Conservation (phyloP, 306 rosid species). For the Pyrus betulifolia region DNA sequence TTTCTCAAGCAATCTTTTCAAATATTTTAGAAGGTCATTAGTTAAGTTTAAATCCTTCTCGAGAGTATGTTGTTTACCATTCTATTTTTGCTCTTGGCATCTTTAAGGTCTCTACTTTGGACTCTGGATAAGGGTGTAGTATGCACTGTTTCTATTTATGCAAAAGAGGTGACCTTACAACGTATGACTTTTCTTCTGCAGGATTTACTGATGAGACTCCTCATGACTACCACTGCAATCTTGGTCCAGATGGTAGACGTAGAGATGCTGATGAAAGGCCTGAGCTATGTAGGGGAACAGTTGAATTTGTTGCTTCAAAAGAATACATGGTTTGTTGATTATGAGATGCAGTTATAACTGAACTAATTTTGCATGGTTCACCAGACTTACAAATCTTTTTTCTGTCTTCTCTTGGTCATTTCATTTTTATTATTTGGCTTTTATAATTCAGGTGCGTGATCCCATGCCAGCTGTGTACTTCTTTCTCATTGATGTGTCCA, state of each 20-base stretch:
- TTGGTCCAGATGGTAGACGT: conserved; percentile 97
- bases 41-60: not conserved
- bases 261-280: conserved; percentile 98
- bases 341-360: not conserved
- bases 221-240: conserved; percentile 94
- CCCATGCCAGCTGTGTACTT: conserved; percentile 98
- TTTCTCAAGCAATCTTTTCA: not conserved
- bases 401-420: conserved; percentile 1
- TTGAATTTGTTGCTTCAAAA: conserved; percentile 91
- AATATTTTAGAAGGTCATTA: not conserved
- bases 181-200: conserved; percentile 25
- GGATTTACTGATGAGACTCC: conserved; percentile 99
- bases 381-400: not conserved
- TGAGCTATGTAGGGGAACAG: conserved; percentile 94
- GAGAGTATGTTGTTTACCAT: not conserved
- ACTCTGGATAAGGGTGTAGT: not conserved
- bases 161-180: not conserved
- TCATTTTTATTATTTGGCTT: not conserved
- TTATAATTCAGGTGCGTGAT: conserved; percentile 68
- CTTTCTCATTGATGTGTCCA: conserved; percentile 91
- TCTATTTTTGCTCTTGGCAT: not conserved
- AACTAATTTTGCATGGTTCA: not conserved
- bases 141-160: not conserved
- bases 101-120: not conserved
- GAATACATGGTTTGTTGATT: conserved; percentile 81